Conservation (phyloP, 441 rosid genomes). For the Pelargonium fulgidum region DNA sequence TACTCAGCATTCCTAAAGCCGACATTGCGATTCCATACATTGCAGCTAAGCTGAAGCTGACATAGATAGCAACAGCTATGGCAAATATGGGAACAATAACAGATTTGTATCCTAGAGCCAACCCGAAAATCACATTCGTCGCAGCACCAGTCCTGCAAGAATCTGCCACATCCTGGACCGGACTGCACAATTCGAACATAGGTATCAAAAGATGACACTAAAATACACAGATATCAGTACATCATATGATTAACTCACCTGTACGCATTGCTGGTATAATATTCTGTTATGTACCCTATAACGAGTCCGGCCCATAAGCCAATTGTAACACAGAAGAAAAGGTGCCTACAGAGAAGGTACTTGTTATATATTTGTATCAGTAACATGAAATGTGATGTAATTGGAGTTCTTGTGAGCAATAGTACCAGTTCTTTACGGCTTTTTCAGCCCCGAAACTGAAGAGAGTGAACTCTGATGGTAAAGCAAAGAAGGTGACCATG, state of each 20-base stretch:
- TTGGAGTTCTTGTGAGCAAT: neutral
- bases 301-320: conserved; percentile 50
- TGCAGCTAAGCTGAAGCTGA: conserved; percentile 65
- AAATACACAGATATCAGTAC: too few relatives aligned
- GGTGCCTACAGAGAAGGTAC: conserved; percentile 27
- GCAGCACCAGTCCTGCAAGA: conserved; percentile 69
- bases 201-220: too few relatives aligned
- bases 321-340: conserved; percentile 39
- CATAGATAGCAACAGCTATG: conserved; percentile 48
- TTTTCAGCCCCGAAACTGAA: conserved; percentile 43
- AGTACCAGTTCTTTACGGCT: conserved; percentile 50
- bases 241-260: conserved; percentile 21
- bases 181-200: conserved; percentile 26
- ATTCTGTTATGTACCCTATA: conserved; percentile 39
- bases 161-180: conserved; percentile 78
- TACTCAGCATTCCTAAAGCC: conserved; percentile 74
- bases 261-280: conserved; percentile 45
- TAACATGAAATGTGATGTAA: neutral
- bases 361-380: neutral
- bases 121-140: conserved; percentile 65
- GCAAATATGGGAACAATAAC: conserved; percentile 70
- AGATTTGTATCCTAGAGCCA: conserved; percentile 71
- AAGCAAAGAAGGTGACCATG: conserved; percentile 38
- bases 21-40: conserved; percentile 77
- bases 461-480: conserved; percentile 56